Conservation (phyloP, 2,329 filamentous ascomycete species). For the Colletotrichum sansevieriae region DNA sequence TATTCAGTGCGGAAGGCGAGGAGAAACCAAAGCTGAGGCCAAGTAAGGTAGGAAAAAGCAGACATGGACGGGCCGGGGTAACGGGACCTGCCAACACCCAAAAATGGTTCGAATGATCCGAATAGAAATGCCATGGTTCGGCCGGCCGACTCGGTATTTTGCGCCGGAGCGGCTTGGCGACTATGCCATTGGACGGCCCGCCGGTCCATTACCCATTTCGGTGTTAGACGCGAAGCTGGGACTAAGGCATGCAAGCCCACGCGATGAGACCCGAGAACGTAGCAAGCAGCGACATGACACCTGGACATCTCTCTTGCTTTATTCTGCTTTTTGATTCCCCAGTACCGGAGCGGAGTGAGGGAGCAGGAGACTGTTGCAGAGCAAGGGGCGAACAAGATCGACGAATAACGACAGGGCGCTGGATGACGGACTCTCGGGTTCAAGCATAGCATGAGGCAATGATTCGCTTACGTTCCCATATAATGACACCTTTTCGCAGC, state of each 20-base stretch:
- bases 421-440: background rate
- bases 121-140: constrained; percentile 12
- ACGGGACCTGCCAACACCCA: constrained; percentile 8
- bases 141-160: constrained; percentile 35
- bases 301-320: constrained; percentile 14
- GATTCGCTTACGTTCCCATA: background rate
- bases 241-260: constrained; percentile 34
- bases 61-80: constrained; percentile 25
- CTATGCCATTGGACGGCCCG: constrained; percentile 29
- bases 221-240: constrained; percentile 39
- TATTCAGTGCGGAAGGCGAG: constrained; percentile 19
- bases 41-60: background rate
- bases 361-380: background rate
- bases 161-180: constrained; percentile 38
- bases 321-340: background rate
- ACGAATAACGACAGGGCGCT: constrained; percentile 4
- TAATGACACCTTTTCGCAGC: constrained; percentile 27
- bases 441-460: constrained; percentile 4
- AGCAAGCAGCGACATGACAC: constrained; percentile 9
- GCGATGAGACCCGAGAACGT: constrained; percentile 30
- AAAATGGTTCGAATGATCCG: background rate
- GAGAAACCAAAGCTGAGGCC: constrained; percentile 13
- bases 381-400: constrained; percentile 2
- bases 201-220: constrained; percentile 39
- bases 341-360: background rate